Conservation (phyloP, 495 filamentous ascomycete species). For the Saxophila tyrrhenica region DNA sequence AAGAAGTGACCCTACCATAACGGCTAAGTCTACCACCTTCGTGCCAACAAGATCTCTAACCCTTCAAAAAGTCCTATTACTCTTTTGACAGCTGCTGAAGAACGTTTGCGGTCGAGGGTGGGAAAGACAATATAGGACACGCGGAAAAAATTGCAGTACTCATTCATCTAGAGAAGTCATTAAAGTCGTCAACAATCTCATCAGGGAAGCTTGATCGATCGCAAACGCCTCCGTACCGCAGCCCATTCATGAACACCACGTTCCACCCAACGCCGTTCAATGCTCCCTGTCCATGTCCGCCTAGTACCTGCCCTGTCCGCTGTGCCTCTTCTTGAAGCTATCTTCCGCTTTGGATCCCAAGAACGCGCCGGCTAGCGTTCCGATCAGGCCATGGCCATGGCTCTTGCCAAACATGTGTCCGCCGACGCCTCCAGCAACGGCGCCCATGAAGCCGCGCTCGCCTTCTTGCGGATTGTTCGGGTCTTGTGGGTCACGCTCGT, state of each 20-base stretch:
- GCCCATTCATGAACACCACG: no score
- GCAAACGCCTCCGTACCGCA: not conserved
- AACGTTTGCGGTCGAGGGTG: no score
- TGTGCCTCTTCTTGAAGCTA: slow-evolving; percentile 23
- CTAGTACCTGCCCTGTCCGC: not conserved
- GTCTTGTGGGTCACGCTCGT: slow-evolving; percentile 19
- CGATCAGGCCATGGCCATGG: slow-evolving; percentile 26
- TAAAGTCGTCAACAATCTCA: not conserved
- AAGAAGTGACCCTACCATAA: no score
- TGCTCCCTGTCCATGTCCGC: not conserved
- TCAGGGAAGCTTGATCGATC: not conserved
- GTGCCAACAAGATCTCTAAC: no score
- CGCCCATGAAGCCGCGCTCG: slow-evolving; percentile 30
- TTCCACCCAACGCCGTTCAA: no score
- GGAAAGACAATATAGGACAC: no score
- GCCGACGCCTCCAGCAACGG: slow-evolving; percentile 25
- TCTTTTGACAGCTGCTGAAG: no score
- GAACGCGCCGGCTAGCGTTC: slow-evolving; percentile 27
- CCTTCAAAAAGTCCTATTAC: no score
- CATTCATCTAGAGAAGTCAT: not conserved
- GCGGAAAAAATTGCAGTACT: no score
- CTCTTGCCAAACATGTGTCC: slow-evolving; percentile 21
- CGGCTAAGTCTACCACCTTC: no score
- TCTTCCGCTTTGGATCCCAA: slow-evolving; percentile 32
- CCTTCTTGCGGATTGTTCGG: slow-evolving; percentile 24